Evolutionary conservation across 768 basidiomycete genomes (phyloP), one percentile per base, ranked within the genome.

Genomic region (Termitomyces sp.): DNA sequence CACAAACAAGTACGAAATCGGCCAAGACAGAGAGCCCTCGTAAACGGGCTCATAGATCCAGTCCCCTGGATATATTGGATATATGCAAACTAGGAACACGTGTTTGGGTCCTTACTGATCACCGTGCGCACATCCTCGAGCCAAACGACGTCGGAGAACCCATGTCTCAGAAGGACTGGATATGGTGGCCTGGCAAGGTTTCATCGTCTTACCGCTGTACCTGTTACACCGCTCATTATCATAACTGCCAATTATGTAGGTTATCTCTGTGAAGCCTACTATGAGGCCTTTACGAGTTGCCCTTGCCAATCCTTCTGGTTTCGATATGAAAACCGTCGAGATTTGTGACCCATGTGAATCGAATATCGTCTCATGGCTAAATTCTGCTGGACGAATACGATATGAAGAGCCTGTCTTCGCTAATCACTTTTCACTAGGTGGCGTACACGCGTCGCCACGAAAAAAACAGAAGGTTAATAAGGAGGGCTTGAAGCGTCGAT

Each of bases 121-220:
- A 70, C 17, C 64, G 59, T 5, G 75, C 73, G 15, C 56, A 64
- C 11, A 64, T 77, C 15, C 70, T 67, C 8, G 68, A 72, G 38
- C 67, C 63, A n/a, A 62, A 63, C 21, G 60, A 68, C 21, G 46
- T 63, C 21, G 62, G 65, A 35, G 64, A 64, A 38, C 11, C n/a
- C 21, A 37, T 32, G 21, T 45, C 49, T 45, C 42, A 51, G 30
- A 65, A 57, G 12, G 68, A 69, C 30, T 59, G 66, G 54, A 67
- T 82, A 38, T 90, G 88, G 88, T 90, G 88, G 88, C 88, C 88
- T 21, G 85, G 76, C 28, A 77, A 78, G 73, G 88, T 88, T 73
- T 68, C 24, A 51, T 10, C 46, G 24, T 57, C 54, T 56, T 54
- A 52, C 57, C 57, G 42, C 49, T 37, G n/a, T 38, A 43, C 48